Base-by-base conservation (phyloP, 257 asterid species). In the Fraxinus excelsior region DNA sequence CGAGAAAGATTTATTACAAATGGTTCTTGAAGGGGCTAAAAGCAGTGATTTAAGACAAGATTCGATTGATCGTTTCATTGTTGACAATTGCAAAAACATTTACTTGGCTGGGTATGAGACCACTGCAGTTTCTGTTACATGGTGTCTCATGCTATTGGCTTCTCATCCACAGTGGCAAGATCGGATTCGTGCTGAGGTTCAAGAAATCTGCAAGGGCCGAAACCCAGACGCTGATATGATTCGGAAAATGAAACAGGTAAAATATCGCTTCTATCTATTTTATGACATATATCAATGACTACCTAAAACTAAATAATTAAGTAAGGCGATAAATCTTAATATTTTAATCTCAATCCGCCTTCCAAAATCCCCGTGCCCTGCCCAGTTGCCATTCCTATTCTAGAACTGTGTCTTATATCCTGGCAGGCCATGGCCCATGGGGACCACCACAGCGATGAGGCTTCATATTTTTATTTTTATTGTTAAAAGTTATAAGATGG, bases 101-200 rank as follows among this genome's bases (percentile, higher is more conserved):
- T 88, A 88, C 70, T 74, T 90, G 79, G 95, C 95, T 5, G 95
- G 95, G 42, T 88, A 85, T n/a, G 96, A 90, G 51, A 90, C 96
- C 6, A 85, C 93, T 6, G 91, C 96, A 9, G 89, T 87, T 53
- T 44, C 90, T 0, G 93, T 90, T 0, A 65, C 92, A 3, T 90
- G 96, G 96, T 84, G 91, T 62, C 89, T 90, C 67, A 84, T 90
- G 90, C 80, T 88, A 37, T 40, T 90, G 64, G 92, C 95, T 38
- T 67, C 92, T 34, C 80, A 85, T 72, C 95, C 90, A 0, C 71
- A 80, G 0, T 90, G 92, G 92, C 92, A 88, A 82, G 74, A 80
- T 3, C 76, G 77, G 0, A 67, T 86, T 18, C 90, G 92, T 0
- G 79, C 75, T 7, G 95, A 90, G 65, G 87, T 81, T 19, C 56